These are phyloP conservation scores for Acanthamoeba lenticulata DNA, from an alignment of 208 protist species.

Conservation along the genomic window DNA sequence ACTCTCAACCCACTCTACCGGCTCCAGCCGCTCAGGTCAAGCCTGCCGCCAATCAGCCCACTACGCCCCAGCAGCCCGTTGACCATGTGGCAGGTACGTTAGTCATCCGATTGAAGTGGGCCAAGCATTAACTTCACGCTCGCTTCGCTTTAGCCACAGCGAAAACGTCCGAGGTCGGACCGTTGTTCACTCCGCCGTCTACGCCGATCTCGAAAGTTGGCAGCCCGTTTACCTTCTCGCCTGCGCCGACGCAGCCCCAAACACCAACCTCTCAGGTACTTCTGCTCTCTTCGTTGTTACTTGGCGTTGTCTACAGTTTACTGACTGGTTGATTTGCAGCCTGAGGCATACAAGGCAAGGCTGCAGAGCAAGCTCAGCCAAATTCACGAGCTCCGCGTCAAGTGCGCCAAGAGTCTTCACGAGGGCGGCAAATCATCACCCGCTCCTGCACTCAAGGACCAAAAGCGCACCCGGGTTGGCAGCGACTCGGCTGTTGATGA, in stretches of 20 bases:
- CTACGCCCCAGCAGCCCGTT: no score
- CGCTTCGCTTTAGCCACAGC: neutral
- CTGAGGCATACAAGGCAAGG: neutral
- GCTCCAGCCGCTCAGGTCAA: no score
- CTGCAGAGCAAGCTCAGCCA: neutral
- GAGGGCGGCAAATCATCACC: neutral
- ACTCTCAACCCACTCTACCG: no score
- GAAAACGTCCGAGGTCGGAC: neutral
- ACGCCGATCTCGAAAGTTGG: neutral
- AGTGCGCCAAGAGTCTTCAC: neutral
- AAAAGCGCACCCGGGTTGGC: slow-evolving; percentile 1
- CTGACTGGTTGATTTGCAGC: neutral
- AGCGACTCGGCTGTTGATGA: neutral
- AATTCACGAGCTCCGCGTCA: neutral
- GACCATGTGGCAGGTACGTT: no score
- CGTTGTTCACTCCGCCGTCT: neutral
- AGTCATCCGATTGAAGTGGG: no score
- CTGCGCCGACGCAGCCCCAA: neutral
- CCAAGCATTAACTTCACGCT: neutral
- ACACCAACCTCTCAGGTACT: neutral
- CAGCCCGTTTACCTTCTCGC: neutral
- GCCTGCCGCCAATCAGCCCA: no score
- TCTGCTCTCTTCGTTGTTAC: neutral
- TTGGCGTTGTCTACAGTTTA: neutral
- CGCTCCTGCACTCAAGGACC: neutral